Percentiles rank a stretch among this genome's conserved stretches.
Conservation (phyloP, 495 filamentous ascomycete species). For the Hypomontagnella monticulosa region DNA sequence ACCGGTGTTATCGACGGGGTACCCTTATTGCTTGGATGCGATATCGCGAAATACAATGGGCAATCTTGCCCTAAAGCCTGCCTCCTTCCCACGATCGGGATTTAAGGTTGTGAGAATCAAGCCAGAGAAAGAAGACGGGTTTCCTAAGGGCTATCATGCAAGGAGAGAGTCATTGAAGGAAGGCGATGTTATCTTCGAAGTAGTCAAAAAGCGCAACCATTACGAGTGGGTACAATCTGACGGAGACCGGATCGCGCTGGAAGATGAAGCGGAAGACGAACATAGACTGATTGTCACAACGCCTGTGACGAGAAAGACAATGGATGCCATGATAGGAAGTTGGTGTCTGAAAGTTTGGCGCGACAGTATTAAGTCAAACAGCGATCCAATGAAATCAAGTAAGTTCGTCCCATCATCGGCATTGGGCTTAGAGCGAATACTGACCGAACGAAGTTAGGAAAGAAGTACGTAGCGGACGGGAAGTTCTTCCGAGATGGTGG, state of each 20-base stretch:
- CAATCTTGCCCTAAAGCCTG: constrained; percentile 31
- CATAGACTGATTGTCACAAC: constrained; percentile 38
- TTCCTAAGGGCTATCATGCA: constrained; percentile 27
- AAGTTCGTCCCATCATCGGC: constrained; percentile 3
- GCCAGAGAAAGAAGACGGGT: constrained; percentile 34
- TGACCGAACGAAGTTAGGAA: constrained; percentile 18
- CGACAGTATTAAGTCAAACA: constrained; percentile 17
- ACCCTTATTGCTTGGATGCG: constrained; percentile 32
- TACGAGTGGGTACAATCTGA: constrained; percentile 42
- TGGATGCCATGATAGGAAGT: constrained; percentile 47
- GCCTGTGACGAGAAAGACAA: constrained; percentile 37
- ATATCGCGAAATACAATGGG: constrained; percentile 35
- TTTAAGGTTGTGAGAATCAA: constrained; percentile 34
- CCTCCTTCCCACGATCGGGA: constrained; percentile 39
- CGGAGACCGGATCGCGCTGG: constrained; percentile 41
- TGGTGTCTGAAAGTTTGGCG: constrained; percentile 52
- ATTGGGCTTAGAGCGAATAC: not conserved
- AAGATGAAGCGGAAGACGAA: constrained; percentile 28
- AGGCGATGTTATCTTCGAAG: constrained; percentile 35
- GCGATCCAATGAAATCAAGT: constrained; percentile 2
- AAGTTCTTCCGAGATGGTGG: constrained; percentile 36
- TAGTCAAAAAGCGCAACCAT: constrained; percentile 22
- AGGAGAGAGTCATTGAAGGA: constrained; percentile 28
- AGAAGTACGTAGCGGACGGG: constrained; percentile 23
- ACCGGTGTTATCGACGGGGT: constrained; percentile 25